Conservation (phyloP, 2,329 filamentous ascomycete genomes). For the Fonsecaea pedrosoi region DNA sequence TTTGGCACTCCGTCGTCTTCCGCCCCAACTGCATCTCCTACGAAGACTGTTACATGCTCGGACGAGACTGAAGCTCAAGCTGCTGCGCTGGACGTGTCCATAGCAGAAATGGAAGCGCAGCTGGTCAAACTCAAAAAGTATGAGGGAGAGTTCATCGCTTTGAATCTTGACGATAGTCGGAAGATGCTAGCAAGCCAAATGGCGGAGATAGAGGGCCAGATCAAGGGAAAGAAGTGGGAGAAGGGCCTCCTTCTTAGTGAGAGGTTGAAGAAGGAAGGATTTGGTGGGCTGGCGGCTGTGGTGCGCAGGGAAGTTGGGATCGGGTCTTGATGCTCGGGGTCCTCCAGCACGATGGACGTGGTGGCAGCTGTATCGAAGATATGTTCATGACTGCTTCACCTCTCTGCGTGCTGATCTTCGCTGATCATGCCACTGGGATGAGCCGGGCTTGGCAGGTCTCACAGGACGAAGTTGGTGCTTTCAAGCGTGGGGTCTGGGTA, state of each 20-base stretch:
- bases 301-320: conserved; percentile 39
- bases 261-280: conserved; percentile 38
- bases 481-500: background rate
- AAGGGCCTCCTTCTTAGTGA: conserved; percentile 38
- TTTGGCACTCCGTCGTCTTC: conserved; percentile 20
- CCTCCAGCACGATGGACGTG: background rate
- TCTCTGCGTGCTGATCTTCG: background rate
- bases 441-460: background rate
- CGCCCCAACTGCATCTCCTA: conserved; percentile 20
- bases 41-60: conserved; percentile 11
- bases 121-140: conserved; percentile 36
- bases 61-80: conserved; percentile 24
- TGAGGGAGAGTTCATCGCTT: conserved; percentile 38
- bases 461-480: background rate
- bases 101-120: conserved; percentile 36
- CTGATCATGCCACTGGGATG: background rate
- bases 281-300: conserved; percentile 35
- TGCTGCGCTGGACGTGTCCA: conserved; percentile 35
- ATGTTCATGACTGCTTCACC: background rate
- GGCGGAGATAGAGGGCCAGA: conserved; percentile 36
- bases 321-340: conserved; percentile 24
- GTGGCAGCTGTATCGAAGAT: background rate
- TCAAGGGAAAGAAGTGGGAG: conserved; percentile 35
- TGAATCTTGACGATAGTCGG: conserved; percentile 39
- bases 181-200: conserved; percentile 36